A percentile compares a stretch with the other conserved stretches of the same genome.
These are phyloP conservation scores for Komagataella kurtzmanii DNA, from an alignment of 805 yeast genomes.

Conservation along the genomic window DNA sequence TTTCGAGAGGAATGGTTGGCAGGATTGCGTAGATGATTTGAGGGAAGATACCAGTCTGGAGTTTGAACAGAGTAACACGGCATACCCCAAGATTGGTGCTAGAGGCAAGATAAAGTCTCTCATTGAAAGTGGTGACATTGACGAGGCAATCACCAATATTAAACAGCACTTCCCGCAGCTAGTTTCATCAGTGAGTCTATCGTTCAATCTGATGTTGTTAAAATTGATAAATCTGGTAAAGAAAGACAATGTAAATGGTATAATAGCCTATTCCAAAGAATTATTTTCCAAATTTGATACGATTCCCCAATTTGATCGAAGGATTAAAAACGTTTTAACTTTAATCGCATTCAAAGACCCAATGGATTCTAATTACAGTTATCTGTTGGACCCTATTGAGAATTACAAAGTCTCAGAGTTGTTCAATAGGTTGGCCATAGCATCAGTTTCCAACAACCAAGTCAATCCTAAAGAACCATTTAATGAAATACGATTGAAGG, in stretches of 20 bases:
- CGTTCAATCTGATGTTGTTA: conserved; percentile 28
- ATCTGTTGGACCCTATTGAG: conserved; percentile 21
- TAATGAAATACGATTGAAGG: background rate
- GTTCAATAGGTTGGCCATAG: conserved; percentile 20
- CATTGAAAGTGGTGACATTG: conserved; percentile 31
- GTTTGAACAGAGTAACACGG: background rate
- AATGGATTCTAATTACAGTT: conserved; percentile 18
- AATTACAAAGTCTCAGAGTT: conserved; percentile 14
- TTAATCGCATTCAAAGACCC: conserved; percentile 43
- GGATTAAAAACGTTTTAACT: conserved; percentile 6
- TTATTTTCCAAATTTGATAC: background rate
- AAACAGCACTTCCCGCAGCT: conserved; percentile 24
- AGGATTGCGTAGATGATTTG: background rate
- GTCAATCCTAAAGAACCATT: background rate
- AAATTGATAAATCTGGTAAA: conserved; percentile 21
- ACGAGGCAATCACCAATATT: conserved; percentile 24
- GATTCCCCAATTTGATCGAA: background rate
- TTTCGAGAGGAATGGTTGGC: background rate
- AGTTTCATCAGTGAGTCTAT: conserved; percentile 18
- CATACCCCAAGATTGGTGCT: background rate
- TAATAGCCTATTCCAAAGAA: background rate
- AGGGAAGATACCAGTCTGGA: conserved; percentile 7
- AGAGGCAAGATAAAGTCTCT: background rate
- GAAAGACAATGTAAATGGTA: background rate
- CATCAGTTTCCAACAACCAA: conserved; percentile 10